Base-by-base conservation (phyloP, 768 basidiomycete species). In the Lactifluus subvellereus region DNA sequence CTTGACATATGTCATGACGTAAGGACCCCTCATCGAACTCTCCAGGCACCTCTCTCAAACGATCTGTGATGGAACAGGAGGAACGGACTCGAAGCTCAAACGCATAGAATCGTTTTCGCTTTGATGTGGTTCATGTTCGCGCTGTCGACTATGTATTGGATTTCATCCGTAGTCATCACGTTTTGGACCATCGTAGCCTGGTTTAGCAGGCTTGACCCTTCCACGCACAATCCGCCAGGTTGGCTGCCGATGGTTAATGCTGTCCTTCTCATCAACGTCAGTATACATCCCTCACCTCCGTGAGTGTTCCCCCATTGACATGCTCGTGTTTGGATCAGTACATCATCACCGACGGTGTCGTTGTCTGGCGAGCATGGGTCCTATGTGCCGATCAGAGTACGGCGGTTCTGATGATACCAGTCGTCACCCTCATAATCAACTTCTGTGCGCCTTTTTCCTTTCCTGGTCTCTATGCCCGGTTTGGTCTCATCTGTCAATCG, bases 311-410 rank as follows among this genome's bases (percentile, higher is more conserved):
- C 9, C 16, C n/a, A 20, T 14, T 57, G 53, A 60, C 54, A n/a
- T 55, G 0, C 4, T 18, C 6, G 1, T 0, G n/a, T 45, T 18
- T 53, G 3, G 10, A 20, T 40, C 18, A 63, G 57, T 48, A 54
- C 35, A 47, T 53, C 14, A n/a, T 63, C 51, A 58, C 62, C 2
- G 62, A 63, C 27, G 62, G 51, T 16, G 52, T 59, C 18, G 62
- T 63, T n/a, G 57, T 59, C 51, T 63, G 62, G 57, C 22, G 62
- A 35, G 62, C 62, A 13, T 59, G 62, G 57, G 45, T 59, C 14
- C 37, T 63, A 3, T 63, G 57, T 40, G 2, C 54, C 0, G 57
- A 54, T 3, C 11, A 22, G n/a, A 42, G 8, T 22, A 58, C 1
- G 45, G 40, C 5, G 1, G 4, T 52, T 13, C 27, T 59, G 52